A percentile compares a stretch with the other conserved stretches of the same genome.
phyloP scores from a whole-genome alignment of 2,329 filamentous ascomycete species.

The Magnaporthiopsis poae region DNA sequence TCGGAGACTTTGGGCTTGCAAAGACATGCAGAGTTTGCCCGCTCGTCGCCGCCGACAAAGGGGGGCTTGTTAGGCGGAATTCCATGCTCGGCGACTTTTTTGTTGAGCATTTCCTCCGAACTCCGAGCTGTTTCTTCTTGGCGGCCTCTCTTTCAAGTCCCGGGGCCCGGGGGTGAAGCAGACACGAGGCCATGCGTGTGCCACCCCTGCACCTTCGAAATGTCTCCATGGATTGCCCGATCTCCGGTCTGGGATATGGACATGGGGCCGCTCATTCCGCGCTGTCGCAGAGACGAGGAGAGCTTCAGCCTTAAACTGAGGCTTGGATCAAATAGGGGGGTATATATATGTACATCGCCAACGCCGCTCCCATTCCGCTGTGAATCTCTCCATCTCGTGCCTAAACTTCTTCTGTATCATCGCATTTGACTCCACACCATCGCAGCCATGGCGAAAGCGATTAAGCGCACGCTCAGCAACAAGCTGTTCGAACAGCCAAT shows the following conservation, averaged over 20 bases:
- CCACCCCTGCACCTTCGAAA: not conserved
- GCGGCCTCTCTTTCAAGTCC: not conserved
- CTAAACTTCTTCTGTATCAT: not conserved
- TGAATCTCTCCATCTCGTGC: not conserved
- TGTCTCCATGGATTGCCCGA: not conserved
- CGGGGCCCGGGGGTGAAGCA: not conserved
- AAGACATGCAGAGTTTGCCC: no score
- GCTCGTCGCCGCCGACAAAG: not conserved
- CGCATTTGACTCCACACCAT: not conserved
- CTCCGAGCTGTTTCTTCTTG: not conserved
- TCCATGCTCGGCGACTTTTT: not conserved
- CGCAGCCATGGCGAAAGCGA: not conserved
- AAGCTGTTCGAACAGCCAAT: slow-evolving; percentile 19
- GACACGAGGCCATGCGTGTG: not conserved
- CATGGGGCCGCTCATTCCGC: not conserved
- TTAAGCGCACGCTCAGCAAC: slow-evolving; percentile 2
- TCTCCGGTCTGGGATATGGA: not conserved
- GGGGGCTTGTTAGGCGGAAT: no score
- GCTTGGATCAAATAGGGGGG: not conserved
- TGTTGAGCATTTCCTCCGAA: not conserved
- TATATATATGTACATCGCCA: not conserved
- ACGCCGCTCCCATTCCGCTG: not conserved
- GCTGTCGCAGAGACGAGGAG: not conserved
- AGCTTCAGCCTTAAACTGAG: not conserved
- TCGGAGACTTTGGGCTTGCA: no score